These are phyloP conservation scores for Zygotorulaspora florentina DNA, from an alignment of 805 yeast species.

Conservation along the genomic window DNA sequence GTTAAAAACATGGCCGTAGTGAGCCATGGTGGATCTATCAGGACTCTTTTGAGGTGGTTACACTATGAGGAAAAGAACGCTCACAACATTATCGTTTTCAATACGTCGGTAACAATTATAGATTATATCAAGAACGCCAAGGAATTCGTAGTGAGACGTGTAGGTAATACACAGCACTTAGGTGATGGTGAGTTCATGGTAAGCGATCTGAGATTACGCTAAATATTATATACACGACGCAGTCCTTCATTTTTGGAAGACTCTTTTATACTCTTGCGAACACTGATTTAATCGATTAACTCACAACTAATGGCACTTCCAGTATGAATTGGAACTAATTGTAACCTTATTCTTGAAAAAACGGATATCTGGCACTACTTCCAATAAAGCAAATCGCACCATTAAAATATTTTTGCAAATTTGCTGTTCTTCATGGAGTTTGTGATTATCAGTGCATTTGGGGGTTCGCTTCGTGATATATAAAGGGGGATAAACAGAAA, in stretches of 20 bases:
- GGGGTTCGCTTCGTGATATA: no score
- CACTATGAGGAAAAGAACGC: conserved; percentile 40
- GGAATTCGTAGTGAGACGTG: conserved; percentile 44
- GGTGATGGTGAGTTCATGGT: conserved; percentile 51
- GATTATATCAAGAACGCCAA: conserved; percentile 46
- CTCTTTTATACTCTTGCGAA: background rate
- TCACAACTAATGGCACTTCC: no score
- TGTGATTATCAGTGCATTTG: background rate
- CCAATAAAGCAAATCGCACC: no score
- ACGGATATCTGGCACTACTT: no score
- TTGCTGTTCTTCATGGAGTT: no score
- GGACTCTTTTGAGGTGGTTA: conserved; percentile 52
- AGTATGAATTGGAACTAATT: no score
- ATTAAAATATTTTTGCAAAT: no score
- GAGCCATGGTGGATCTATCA: conserved; percentile 80
- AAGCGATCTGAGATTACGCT: conserved; percentile 46
- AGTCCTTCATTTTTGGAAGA: background rate
- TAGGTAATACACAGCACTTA: conserved; percentile 68
- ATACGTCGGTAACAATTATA: conserved; percentile 67
- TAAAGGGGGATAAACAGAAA: no score
- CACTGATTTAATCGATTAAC: background rate
- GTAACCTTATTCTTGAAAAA: no score
- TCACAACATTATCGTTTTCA: conserved; percentile 55
- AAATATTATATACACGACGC: conserved; percentile 6
- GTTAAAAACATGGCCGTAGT: conserved; percentile 53